Base-by-base conservation (phyloP, 192 early-diverging fungal species). In the Backusella westeae region DNA sequence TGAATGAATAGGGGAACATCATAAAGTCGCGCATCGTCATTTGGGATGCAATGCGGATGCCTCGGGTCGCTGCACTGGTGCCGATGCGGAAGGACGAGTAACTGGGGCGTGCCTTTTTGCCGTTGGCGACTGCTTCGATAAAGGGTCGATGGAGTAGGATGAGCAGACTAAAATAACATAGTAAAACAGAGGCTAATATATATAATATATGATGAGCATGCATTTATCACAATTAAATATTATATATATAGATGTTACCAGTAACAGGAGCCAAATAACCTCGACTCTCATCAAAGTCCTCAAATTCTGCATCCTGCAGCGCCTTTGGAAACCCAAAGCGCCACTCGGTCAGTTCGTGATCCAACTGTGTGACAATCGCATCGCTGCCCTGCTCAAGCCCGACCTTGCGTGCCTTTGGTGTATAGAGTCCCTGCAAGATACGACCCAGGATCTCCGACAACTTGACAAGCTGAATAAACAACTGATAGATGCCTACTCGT, bases 81-180 rank as follows among this genome's bases (percentile, higher is more conserved):
- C 80, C 76, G 29, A 81, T 81, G 4, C 76, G 39, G 38, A 81
- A 81, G 0, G 80, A 81, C 0, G 80, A 81, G 34, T 81, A 81
- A 0, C 76, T 71, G 1, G 80, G 72, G 23, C 69, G 5, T 9
- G 72, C 68, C 9, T 77, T 78, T 34, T 78, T 77, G 9, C 72
- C 67, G 44, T 56, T 34, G 4, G 42, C 56, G 12, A 59, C 34
- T 14, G 59, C 59, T 65, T 78, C 81, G 29, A 83, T 80, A 63
- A 83, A 83, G 15, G 82, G 82, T 42, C 82, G 71, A 78, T 83
- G 82, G 8, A 83, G 76, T 17, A 83, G 52, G 15, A 83, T 63
- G 29, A 83, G 44, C 29, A 80, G 67, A 38, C 75, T 75, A 66
- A 75, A 83, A 63, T 83, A 83, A 34, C 82, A 83, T 10, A 83